Base-by-base conservation (phyloP, 148 eudicot genomes). In the Tetragonia tetragonoides region DNA sequence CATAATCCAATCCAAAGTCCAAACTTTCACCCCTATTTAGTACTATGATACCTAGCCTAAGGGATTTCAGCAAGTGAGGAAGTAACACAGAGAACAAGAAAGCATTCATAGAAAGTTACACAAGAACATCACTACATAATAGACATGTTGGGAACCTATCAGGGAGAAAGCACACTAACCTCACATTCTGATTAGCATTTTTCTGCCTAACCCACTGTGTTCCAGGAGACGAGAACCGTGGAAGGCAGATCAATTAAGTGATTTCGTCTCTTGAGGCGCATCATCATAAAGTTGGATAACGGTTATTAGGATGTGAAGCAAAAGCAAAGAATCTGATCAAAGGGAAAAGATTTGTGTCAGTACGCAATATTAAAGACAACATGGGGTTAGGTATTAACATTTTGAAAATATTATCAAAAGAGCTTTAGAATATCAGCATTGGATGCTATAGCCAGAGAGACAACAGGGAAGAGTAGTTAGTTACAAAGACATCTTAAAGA, bases 381-480 rank as follows among this genome's bases (percentile, higher is more conserved):
- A 42, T 42, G 54, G 28, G 72, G 37, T 4, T 68, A 68, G 72
- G 72, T 68, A 68, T n/a, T 18, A 9, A 44, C 53, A 68, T 68
- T 68, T 68, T 68, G 54, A 68, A 68, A 44, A 68, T 28, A 62
- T 23, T 37, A 62, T 23, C 11, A 62, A 5, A 4, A 7, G 38
- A 62, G 15, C 37, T 62, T 38, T 62, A 62, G 6, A 21, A 21
- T 66, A 72, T 72, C 75, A 51, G 42, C 44, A 54, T 72, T 72
- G 75, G 75, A 72, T 72, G 63, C 75, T 53, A 5, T 51, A 72
- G 6, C 75, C 23, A 28, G 63, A 72, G 61, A 37, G 57, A 54
- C 62, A 53, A 20, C 47, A 72, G 17, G 28, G 44, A 46, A 56
- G 46, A n/a, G 75, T 57, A 72, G 75, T 72, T 57, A 72, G 75